These are phyloP conservation scores for Mycena belliarum DNA, from an alignment of 768 basidiomycete species.

Conservation along the genomic window DNA sequence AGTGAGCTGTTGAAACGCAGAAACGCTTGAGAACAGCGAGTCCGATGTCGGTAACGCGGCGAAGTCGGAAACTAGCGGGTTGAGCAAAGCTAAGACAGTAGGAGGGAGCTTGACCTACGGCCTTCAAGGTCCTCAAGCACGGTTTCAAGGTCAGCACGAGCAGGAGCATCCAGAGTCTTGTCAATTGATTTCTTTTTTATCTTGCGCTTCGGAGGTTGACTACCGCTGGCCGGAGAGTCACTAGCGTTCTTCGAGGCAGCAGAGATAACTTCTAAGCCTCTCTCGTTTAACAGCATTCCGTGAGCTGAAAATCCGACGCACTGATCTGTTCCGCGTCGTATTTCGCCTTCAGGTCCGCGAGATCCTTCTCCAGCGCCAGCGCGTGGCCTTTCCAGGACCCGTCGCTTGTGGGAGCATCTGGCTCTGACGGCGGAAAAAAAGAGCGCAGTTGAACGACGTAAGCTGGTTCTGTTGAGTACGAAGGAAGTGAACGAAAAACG, in stretches of 20 bases:
- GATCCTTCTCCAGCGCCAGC: slow-evolving; percentile 26
- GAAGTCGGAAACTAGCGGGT: slow-evolving; percentile 1
- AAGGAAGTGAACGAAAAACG: background rate
- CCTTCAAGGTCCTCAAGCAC: slow-evolving; percentile 22
- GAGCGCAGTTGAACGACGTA: slow-evolving; percentile 15
- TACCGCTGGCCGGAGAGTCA: slow-evolving; percentile 10
- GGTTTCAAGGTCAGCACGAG: slow-evolving; percentile 14
- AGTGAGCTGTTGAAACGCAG: slow-evolving; percentile 31
- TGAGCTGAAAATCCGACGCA: slow-evolving; percentile 24
- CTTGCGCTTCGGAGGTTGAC: slow-evolving; percentile 17
- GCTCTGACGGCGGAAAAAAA: slow-evolving; percentile 2
- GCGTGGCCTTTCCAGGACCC: slow-evolving; percentile 15
- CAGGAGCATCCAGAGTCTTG: background rate
- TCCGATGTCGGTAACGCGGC: slow-evolving; percentile 9
- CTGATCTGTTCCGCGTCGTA: slow-evolving; percentile 45
- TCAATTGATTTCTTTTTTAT: slow-evolving; percentile 22
- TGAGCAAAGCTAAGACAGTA: background rate
- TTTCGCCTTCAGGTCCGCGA: slow-evolving; percentile 37
- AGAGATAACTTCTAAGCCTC: slow-evolving; percentile 26
- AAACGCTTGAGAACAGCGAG: slow-evolving; percentile 31
- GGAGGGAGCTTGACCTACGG: slow-evolving; percentile 1
- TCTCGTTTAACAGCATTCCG: background rate
- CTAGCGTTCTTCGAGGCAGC: slow-evolving; percentile 16
- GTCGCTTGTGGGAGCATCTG: slow-evolving; percentile 3
- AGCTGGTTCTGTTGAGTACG: background rate